Percentiles rank a stretch among this genome's conserved stretches.
phyloP scores from a whole-genome alignment of 2,329 filamentous ascomycete genomes.

The Venturia carpophila region DNA sequence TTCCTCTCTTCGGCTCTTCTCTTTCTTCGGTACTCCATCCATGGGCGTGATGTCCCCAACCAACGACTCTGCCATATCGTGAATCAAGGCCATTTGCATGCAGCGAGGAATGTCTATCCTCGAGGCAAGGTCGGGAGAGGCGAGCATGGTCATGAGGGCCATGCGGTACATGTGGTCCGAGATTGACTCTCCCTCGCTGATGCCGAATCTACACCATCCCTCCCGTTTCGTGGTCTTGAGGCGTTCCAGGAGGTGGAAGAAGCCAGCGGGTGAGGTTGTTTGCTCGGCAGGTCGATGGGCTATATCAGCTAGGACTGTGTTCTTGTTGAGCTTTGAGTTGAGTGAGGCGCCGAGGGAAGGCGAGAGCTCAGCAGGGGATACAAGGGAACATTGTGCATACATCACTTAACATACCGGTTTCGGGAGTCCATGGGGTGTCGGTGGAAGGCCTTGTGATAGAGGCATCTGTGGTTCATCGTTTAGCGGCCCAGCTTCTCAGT shows the following conservation, averaged over 20 bases:
- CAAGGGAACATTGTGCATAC: not conserved
- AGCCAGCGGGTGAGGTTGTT: conserved; percentile 69
- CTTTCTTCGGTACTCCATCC: conserved; percentile 73
- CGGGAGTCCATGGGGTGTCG: conserved; percentile 10
- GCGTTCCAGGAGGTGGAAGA: conserved; percentile 89
- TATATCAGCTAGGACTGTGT: conserved; percentile 38
- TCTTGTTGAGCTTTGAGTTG: not conserved
- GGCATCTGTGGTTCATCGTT: not conserved
- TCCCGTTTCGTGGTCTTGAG: conserved; percentile 96
- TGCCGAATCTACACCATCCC: conserved; percentile 86
- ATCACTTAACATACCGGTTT: conserved; percentile 13
- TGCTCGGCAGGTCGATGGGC: conserved; percentile 49
- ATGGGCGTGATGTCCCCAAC: conserved; percentile 96
- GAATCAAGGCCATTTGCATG: conserved; percentile 90
- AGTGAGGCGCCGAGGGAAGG: not conserved
- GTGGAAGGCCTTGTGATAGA: not conserved
- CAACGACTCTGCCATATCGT: conserved; percentile 94
- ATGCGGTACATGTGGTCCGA: conserved; percentile 99
- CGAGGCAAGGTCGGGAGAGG: conserved; percentile 63
- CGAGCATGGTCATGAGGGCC: conserved; percentile 91
- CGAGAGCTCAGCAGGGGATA: not conserved
- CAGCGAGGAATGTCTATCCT: conserved; percentile 73
- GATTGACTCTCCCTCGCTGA: conserved; percentile 74
- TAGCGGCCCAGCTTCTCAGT: not conserved
- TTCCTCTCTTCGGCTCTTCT: conserved; percentile 82